phyloP scores from a whole-genome alignment of 1,284 basidiomycete genomes.

The Sporisorium sorghi region DNA sequence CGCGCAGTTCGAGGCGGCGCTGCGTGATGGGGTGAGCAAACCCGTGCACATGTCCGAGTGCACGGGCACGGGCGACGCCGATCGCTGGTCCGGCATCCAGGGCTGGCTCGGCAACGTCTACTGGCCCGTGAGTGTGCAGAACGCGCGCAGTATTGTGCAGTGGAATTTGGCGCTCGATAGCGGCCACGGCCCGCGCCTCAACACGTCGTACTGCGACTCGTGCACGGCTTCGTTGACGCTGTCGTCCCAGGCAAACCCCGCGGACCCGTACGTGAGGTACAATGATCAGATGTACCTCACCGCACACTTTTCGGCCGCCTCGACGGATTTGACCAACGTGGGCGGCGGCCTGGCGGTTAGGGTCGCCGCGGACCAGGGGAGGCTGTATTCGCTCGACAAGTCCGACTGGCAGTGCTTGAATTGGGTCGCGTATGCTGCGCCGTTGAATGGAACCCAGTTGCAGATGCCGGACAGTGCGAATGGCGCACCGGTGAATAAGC shows the following conservation, averaged over 20 bases:
- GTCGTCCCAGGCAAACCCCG: conserved; percentile 28
- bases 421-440: conserved; percentile 47
- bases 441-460: conserved; percentile 16
- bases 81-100: conserved; percentile 35
- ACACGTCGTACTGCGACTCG: conserved; percentile 37
- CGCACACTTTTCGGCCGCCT: conserved; percentile 43
- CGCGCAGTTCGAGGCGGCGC: conserved; percentile 15
- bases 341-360: conserved; percentile 48
- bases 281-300: conserved; percentile 52
- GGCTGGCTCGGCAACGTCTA: conserved; percentile 54
- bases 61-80: conserved; percentile 31
- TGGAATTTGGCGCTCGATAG: conserved; percentile 58
- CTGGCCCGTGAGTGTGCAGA: conserved; percentile 39
- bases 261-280: conserved; percentile 30
- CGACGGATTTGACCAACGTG: conserved; percentile 41
- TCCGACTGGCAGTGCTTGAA: conserved; percentile 38
- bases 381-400: conserved; percentile 13
- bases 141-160: conserved; percentile 33
- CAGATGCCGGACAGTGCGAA: conserved; percentile 14
- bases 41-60: conserved; percentile 56
- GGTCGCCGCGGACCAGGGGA: conserved; percentile 16
- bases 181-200: conserved; percentile 46
- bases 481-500: conserved; percentile 15
- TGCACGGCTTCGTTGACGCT: conserved; percentile 50
- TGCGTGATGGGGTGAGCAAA: conserved; percentile 30